Conservation (phyloP, 164 flowering plant species). For the Malania oleifera region DNA sequence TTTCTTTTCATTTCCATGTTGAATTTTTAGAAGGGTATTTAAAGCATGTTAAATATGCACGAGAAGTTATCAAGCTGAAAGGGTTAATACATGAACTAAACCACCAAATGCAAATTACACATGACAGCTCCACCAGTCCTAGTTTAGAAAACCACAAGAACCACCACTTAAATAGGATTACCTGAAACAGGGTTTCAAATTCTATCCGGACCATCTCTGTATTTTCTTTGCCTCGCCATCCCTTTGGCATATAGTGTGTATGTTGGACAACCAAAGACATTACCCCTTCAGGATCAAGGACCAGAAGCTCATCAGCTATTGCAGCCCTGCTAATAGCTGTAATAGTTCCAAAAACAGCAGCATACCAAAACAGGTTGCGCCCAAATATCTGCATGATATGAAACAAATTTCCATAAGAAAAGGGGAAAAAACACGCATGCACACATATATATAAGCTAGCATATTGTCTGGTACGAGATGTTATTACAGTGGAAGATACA, state of each 20-base stretch:
- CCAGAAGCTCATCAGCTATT: conserved; percentile 69
- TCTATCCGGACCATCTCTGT: conserved; percentile 68
- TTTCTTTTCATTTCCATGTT: no score
- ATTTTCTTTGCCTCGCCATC: conserved; percentile 94
- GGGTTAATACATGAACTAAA: not conserved
- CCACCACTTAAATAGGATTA: conserved; percentile 14
- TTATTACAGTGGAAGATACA: not conserved
- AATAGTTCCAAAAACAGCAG: conserved; percentile 94
- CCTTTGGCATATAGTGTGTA: conserved; percentile 92
- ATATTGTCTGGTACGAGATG: not conserved
- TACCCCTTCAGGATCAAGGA: conserved; percentile 85
- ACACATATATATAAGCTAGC: not conserved
- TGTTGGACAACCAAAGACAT: conserved; percentile 90
- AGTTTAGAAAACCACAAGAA: not conserved
- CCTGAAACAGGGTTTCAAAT: conserved; percentile 95
- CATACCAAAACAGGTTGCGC: conserved; percentile 94
- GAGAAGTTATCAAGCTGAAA: no score
- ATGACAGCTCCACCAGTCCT: not conserved
- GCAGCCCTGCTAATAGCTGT: conserved; percentile 94
- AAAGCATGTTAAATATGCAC: no score
- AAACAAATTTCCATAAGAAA: not conserved
- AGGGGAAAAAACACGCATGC: not conserved
- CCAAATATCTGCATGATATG: conserved; percentile 74
- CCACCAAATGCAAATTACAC: not conserved
- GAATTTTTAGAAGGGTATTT: no score